A percentile compares a stretch with the other conserved stretches of the same genome.
phyloP scores from a whole-genome alignment of 148 eudicot species.

The Rhododendron henanense region DNA sequence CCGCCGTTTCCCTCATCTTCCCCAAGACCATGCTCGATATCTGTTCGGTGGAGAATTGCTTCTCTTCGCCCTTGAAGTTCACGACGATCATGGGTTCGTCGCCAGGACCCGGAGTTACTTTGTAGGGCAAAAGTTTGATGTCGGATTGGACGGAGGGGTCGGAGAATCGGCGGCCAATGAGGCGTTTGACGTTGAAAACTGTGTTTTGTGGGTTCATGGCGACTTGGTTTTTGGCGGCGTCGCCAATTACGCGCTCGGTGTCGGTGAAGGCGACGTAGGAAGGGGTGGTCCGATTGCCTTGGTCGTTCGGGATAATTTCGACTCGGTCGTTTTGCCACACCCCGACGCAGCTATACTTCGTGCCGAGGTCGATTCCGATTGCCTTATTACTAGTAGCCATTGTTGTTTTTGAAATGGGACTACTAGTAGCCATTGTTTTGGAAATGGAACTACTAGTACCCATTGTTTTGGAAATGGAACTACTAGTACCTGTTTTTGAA shows the following conservation, averaged over 20 bases:
- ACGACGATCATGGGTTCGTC: constrained; percentile 3
- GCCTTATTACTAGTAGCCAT: background rate
- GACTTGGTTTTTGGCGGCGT: constrained; percentile 22
- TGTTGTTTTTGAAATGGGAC: no score
- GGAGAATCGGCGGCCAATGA: constrained; percentile 1
- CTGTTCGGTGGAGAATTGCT: background rate
- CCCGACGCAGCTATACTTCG: constrained; percentile 25
- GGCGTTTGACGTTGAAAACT: constrained; percentile 12
- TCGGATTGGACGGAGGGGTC: constrained; percentile 1
- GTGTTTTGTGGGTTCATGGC: constrained; percentile 30
- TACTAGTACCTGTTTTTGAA: no score
- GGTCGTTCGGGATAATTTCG: constrained; percentile 26
- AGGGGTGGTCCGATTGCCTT: constrained; percentile 26
- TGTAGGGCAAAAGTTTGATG: constrained; percentile 6
- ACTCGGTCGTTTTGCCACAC: constrained; percentile 28
- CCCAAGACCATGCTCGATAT: background rate
- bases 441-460: background rate
- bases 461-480: background rate
- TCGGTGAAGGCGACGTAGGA: constrained; percentile 30
- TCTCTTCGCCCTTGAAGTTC: background rate
- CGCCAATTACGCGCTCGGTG: constrained; percentile 21
- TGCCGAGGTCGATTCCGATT: constrained; percentile 27
- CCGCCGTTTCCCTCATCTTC: background rate
- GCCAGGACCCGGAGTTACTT: background rate
- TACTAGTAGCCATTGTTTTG: no score